Base-by-base conservation (phyloP, 148 eudicot genomes). In the Cornus florida region DNA sequence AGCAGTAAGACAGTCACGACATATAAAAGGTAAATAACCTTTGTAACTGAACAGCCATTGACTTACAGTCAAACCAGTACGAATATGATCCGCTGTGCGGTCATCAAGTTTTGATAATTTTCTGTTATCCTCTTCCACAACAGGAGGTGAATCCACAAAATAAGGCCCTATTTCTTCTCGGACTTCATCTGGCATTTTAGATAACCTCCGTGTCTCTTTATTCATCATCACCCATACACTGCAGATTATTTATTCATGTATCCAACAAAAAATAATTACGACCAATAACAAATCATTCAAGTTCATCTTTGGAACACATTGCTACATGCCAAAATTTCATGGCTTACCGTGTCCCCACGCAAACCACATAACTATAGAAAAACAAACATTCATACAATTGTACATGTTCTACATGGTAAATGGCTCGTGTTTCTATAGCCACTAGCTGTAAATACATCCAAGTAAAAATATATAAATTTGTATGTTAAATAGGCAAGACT, bases 141-240 rank as follows among this genome's bases (percentile, higher is more conserved):
- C 74, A 73, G 97, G 97, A 84, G 94, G 94, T 23, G 86, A 78
- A 72, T 94, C 89, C 73, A 88, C 83, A 84, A 94, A 91, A 84
- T 80, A 88, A 39, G 89, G 79, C 33, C 83, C 87, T 31, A 94
- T 91, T 84, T 94, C 98, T 23, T 81, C 91, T 78, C 94, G 94
- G 23, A 91, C 93, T 87, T 94, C 98, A 67, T 92, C 98, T 41
- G 98, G 98, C 86, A 94, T 88, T 88, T 92, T 94, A 31, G 96
- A 81, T 67, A 94, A 83, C 83, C 87, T 87, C 86, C 98, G 87
- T 33, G 98, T 94, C 50, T 87, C 79, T 80, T 92, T 92, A 86
- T 92, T 94, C 98, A 94, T 94, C 96, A 90, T 90, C 67, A 94
- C 98, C 92, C 93, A 92, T 22, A 88, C 82, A 83, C 97, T 93